Evolutionary conservation across 805 yeast genomes (phyloP).

Genomic region (Lipomyces yamanashiensis): DNA sequence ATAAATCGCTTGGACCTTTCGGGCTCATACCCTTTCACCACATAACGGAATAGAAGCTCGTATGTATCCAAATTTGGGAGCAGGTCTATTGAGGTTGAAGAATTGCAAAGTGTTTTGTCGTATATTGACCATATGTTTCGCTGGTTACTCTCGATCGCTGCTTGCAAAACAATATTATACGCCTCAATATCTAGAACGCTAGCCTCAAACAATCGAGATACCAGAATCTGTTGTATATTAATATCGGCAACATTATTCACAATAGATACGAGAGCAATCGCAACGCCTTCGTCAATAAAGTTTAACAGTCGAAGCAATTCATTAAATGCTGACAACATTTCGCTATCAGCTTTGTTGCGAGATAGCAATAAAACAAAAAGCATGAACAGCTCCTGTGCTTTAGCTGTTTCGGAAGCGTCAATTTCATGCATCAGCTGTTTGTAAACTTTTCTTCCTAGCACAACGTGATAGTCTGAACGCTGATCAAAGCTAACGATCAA

Average conservation of each 20-base stretch:
- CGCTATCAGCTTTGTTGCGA: slow-evolving; percentile 30
- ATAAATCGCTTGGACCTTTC: slow-evolving; percentile 19
- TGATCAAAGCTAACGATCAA: slow-evolving; percentile 17
- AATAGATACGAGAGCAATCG: slow-evolving; percentile 31
- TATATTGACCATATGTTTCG: slow-evolving; percentile 27
- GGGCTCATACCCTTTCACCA: slow-evolving; percentile 24
- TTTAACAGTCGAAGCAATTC: slow-evolving; percentile 18
- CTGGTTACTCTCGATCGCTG: slow-evolving; percentile 29
- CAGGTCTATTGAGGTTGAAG: background rate
- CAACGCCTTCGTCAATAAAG: slow-evolving; percentile 19
- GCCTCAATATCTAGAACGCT: slow-evolving; percentile 24
- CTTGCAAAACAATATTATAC: slow-evolving; percentile 32
- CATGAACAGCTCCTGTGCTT: slow-evolving; percentile 30
- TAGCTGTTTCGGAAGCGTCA: background rate
- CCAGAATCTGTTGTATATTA: slow-evolving; percentile 23
- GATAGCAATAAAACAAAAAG: slow-evolving; percentile 25
- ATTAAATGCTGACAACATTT: slow-evolving; percentile 30
- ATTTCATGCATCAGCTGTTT: slow-evolving; percentile 14
- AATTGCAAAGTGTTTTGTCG: background rate
- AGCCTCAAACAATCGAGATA: slow-evolving; percentile 16
- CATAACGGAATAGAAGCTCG: slow-evolving; percentile 31
- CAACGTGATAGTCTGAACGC: slow-evolving; percentile 28
- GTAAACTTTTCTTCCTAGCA: slow-evolving; percentile 31
- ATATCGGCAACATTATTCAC: slow-evolving; percentile 25
- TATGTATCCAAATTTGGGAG: slow-evolving; percentile 34